Percentiles rank a stretch among this genome's conserved stretches.
phyloP scores from a whole-genome alignment of 192 early-diverging fungal genomes.

The Entomortierella lignicola region DNA sequence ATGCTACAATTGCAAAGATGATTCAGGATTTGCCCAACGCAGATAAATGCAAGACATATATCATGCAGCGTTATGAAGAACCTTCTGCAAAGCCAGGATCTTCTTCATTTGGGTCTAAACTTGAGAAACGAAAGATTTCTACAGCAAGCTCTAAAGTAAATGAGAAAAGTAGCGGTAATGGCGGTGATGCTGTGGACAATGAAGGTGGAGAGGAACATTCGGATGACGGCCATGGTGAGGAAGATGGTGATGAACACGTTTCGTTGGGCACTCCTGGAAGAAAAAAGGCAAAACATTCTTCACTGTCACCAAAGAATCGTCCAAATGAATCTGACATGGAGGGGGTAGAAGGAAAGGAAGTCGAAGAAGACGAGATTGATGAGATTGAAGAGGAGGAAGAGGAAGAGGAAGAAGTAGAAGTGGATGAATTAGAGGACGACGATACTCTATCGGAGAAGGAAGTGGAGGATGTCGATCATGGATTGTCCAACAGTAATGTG shows the following conservation, averaged over 20 bases:
- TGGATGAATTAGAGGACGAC: conserved; percentile 21
- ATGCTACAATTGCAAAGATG: conserved; percentile 85
- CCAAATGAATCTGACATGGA: background rate
- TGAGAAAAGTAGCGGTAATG: background rate
- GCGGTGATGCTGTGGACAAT: background rate
- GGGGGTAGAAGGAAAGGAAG: background rate
- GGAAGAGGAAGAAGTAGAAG: conserved; percentile 17
- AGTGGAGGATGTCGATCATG: background rate
- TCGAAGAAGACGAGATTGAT: background rate
- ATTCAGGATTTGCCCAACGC: conserved; percentile 90
- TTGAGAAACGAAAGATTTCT: background rate
- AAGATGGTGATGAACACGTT: conserved; percentile 20
- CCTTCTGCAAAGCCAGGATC: background rate
- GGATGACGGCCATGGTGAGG: conserved; percentile 8
- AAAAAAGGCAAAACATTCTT: background rate
- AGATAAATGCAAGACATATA: conserved; percentile 76
- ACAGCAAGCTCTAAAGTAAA: background rate
- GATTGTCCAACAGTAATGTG: background rate
- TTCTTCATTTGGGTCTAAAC: background rate
- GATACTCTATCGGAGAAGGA: conserved; percentile 19
- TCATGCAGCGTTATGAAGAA: conserved; percentile 74
- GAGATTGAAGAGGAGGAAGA: conserved; percentile 17
- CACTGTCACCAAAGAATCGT: background rate
- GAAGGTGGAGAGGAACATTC: background rate
- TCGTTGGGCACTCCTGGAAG: conserved; percentile 29